A percentile compares a stretch with the other conserved stretches of the same genome.
Evolutionary conservation across 371 early-diverging fungal species (phyloP).

Genomic region (Mortierella sp.): DNA sequence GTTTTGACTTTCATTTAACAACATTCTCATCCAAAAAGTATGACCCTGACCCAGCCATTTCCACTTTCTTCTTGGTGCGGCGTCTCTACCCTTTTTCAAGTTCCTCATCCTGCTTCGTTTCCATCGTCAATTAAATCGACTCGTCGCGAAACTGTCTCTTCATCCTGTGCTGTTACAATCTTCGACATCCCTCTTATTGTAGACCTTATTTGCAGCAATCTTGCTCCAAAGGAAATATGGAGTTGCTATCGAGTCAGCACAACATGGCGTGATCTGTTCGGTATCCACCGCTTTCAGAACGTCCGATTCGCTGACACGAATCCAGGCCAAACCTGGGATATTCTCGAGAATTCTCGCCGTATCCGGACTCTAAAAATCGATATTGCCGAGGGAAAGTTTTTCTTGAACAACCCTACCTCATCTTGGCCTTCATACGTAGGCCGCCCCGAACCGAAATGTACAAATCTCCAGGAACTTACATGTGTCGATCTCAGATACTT

Average conservation of each 20-base stretch:
- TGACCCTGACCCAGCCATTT: not conserved
- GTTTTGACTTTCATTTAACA: not conserved
- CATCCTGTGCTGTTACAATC: not conserved
- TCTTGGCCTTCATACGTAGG: not conserved
- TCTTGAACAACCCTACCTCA: not conserved
- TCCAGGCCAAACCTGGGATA: not conserved
- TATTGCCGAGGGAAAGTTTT: not conserved
- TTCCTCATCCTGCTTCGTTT: not conserved
- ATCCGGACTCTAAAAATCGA: not conserved
- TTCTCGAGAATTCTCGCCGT: not conserved
- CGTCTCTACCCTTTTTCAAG: too few species aligned
- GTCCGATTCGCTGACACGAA: not conserved
- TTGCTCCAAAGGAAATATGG: not conserved
- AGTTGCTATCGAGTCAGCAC: not conserved
- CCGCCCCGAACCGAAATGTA: not conserved
- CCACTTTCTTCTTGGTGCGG: not conserved
- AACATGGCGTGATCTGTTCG: not conserved
- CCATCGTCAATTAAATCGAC: not conserved
- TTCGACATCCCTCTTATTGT: slow-evolving; percentile 3
- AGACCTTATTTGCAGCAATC: not conserved
- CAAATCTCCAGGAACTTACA: not conserved
- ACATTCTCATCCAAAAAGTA: not conserved
- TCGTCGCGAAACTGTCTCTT: not conserved
- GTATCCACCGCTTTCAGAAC: not conserved
- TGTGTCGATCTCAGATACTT: not conserved